Conservation (phyloP, 2,329 filamentous ascomycete species). For the Kalmusia sp. region DNA sequence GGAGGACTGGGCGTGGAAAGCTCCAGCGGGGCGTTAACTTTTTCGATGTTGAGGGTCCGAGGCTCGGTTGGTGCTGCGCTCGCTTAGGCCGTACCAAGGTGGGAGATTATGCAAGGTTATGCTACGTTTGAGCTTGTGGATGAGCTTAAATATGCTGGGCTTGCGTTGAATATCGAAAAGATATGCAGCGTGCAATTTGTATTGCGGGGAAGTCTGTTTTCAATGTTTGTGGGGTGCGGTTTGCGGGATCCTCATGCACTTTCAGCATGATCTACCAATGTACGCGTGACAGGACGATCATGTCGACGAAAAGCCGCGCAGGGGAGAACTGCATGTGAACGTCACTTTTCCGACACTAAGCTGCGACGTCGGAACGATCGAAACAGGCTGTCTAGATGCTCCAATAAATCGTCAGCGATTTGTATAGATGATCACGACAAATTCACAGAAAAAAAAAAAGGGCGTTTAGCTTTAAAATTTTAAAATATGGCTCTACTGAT, state of each 20-base stretch:
- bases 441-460: too few species aligned
- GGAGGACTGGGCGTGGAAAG: conserved; percentile 4
- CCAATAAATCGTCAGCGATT: not conserved
- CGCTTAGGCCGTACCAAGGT: conserved; percentile 11
- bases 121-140: not conserved
- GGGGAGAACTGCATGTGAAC: conserved; percentile 6
- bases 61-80: conserved; percentile 23
- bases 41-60: conserved; percentile 32
- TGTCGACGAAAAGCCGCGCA: not conserved
- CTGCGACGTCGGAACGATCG: not conserved
- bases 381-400: not conserved
- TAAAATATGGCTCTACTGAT: too few species aligned
- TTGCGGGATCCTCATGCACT: conserved; percentile 11
- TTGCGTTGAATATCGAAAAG: not conserved
- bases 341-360: not conserved
- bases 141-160: not conserved
- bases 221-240: too few species aligned
- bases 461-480: too few species aligned
- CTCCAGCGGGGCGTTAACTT: conserved; percentile 20
- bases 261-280: conserved; percentile 11
- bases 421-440: too few species aligned
- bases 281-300: conserved; percentile 26
- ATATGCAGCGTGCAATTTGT: too few species aligned
- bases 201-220: too few species aligned
- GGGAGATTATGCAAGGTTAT: conserved; percentile 14